Percentiles rank a stretch among this genome's conserved stretches.
phyloP scores from a whole-genome alignment of 306 rosid genomes.

The Carpinus fangiana region DNA sequence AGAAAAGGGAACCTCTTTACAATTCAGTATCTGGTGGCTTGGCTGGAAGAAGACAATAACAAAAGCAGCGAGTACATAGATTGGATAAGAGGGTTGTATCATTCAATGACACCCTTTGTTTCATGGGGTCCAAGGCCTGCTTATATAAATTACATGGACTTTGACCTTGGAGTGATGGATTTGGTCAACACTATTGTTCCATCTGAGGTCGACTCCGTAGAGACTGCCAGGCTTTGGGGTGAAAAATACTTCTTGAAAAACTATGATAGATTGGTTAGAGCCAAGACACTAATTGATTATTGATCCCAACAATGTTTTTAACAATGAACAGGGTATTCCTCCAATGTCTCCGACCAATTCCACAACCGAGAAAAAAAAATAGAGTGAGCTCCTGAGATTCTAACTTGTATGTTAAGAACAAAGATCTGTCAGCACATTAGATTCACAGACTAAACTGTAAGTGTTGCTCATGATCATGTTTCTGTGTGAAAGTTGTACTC shows the following conservation, averaged over 20 bases:
- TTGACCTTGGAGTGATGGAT: conserved; percentile 61
- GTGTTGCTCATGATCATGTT: not conserved
- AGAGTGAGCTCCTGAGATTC: not conserved
- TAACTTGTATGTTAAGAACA: not conserved
- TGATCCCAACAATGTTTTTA: conserved; percentile 68
- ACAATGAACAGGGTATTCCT: conserved; percentile 71
- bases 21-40: conserved; percentile 66
- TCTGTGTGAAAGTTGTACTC: conserved; percentile 14
- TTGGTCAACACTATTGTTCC: conserved; percentile 14
- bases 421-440: not conserved
- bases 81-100: conserved; percentile 64
- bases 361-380: conserved; percentile 1
- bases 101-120: conserved; percentile 57
- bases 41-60: conserved; percentile 52
- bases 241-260: conserved; percentile 70
- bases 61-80: conserved; percentile 47
- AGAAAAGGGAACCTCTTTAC: conserved; percentile 62
- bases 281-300: conserved; percentile 67
- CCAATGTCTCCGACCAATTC: conserved; percentile 32
- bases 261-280: conserved; percentile 72
- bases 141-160: conserved; percentile 68
- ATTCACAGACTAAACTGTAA: not conserved
- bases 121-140: conserved; percentile 82
- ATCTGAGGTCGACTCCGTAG: conserved; percentile 33
- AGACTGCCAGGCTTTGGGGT: conserved; percentile 67